A percentile compares a stretch with the other conserved stretches of the same genome.
Conservation (phyloP, 2,329 filamentous ascomycete species). For the Fusarium oligoseptatum region DNA sequence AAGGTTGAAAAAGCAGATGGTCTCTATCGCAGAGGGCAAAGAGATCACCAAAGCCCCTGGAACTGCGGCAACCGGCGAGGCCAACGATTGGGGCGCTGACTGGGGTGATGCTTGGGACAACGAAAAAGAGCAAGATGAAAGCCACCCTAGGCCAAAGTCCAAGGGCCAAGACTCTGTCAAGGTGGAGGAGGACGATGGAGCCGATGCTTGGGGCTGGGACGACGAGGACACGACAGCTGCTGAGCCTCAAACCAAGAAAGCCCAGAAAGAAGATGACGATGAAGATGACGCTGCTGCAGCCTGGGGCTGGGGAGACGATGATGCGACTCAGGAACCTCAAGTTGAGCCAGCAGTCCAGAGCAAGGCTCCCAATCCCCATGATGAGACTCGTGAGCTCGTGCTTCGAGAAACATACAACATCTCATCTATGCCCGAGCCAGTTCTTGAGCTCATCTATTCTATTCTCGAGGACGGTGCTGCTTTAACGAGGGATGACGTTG, state of each 20-base stretch:
- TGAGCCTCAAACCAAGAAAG: slow-evolving; percentile 32
- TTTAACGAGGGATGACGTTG: slow-evolving; percentile 67
- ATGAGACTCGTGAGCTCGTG: slow-evolving; percentile 74
- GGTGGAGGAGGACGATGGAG: slow-evolving; percentile 57
- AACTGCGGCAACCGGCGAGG: slow-evolving; percentile 58
- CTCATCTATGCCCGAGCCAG: slow-evolving; percentile 85
- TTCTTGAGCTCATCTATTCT: slow-evolving; percentile 74
- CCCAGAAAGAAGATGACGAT: slow-evolving; percentile 46
- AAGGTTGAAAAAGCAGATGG: slow-evolving; percentile 84
- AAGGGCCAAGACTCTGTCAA: slow-evolving; percentile 38
- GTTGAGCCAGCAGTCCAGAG: slow-evolving; percentile 19
- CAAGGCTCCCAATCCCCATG: slow-evolving; percentile 40
- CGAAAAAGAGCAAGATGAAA: slow-evolving; percentile 63
- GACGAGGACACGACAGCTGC: slow-evolving; percentile 65
- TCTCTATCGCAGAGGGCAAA: slow-evolving; percentile 76
- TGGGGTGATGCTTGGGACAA: slow-evolving; percentile 89
- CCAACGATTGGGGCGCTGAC: slow-evolving; percentile 78
- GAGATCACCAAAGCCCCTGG: slow-evolving; percentile 69
- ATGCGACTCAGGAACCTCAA: slow-evolving; percentile 51
- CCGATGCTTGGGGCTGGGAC: slow-evolving; percentile 88
- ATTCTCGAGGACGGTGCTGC: slow-evolving; percentile 72
- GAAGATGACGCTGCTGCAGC: slow-evolving; percentile 72
- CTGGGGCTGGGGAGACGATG: slow-evolving; percentile 88
- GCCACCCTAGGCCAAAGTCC: slow-evolving; percentile 37
- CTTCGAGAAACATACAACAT: slow-evolving; percentile 89